phyloP scores from a whole-genome alignment of 2,329 filamentous ascomycete genomes.

The Aspergillus aculeatinus region DNA sequence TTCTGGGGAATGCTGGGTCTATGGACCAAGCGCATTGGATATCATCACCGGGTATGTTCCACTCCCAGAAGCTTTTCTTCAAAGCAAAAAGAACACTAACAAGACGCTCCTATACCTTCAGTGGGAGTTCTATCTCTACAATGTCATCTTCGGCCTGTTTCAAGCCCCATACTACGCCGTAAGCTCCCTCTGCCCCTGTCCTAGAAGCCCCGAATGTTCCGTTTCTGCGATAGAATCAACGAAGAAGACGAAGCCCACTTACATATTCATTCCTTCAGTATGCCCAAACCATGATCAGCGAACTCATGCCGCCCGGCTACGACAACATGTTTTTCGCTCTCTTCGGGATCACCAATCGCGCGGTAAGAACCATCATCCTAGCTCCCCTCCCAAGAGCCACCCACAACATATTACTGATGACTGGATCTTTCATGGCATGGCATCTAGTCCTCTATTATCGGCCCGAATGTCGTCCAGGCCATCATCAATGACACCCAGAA shows the following conservation, averaged over 20 bases:
- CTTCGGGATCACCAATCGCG: slow-evolving; percentile 46
- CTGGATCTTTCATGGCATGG: too few relatives aligned
- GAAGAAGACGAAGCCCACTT: not conserved
- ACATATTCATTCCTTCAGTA: slow-evolving; percentile 24
- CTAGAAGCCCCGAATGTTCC: not conserved
- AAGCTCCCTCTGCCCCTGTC: slow-evolving; percentile 5
- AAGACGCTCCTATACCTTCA: slow-evolving; percentile 5
- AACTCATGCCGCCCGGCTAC: slow-evolving; percentile 44
- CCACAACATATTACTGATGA: not conserved
- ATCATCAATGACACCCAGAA: slow-evolving; percentile 45
- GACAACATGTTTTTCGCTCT: slow-evolving; percentile 49
- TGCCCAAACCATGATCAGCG: slow-evolving; percentile 47
- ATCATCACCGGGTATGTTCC: slow-evolving; percentile 36
- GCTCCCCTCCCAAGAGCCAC: not conserved
- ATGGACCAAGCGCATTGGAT: slow-evolving; percentile 41
- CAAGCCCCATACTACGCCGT: slow-evolving; percentile 46
- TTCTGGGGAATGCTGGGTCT: slow-evolving; percentile 46
- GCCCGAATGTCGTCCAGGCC: slow-evolving; percentile 45
- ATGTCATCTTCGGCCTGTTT: slow-evolving; percentile 44
- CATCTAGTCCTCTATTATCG: slow-evolving; percentile 44
- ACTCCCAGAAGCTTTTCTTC: too few relatives aligned
- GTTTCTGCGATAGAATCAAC: too few relatives aligned
- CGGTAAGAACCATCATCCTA: slow-evolving; percentile 27
- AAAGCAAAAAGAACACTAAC: not conserved
- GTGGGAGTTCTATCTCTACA: slow-evolving; percentile 48